Base-by-base conservation (phyloP, 129 eudicot species). In the Saussurea involucrata region DNA sequence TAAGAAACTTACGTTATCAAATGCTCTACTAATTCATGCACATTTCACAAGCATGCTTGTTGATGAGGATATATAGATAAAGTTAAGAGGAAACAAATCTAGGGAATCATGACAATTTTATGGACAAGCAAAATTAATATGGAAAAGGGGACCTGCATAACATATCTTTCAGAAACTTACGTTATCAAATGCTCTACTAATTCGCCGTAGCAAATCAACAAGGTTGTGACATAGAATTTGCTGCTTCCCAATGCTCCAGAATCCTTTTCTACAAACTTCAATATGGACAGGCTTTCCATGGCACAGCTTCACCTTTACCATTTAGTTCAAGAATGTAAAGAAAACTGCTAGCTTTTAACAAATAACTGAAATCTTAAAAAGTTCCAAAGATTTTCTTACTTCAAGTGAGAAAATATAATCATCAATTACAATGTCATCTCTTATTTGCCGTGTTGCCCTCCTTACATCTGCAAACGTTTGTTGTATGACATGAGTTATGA, bases 151-250 rank as follows among this genome's bases (percentile, higher is more conserved):
- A 74, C 18, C 33, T 12, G 61, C 24, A 69, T 40, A 15, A 69
- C 20, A 60, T 72, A 64, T 65, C 1, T 40, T 53, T 18, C 61
- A 15, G 5, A 66, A 65, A 75, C 98, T 82, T 68, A 91, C 99
- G 72, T 90, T 92, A 72, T 95, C 96, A 79, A 95, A 95, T 6
- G 96, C 95, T 84, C 99, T 70, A 84, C 94, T 95, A 74, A 95
- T 81, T 75, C 92, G 90, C 33, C 96, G 86, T 63, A 95, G 78
- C 91, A 95, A 82, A 83, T 95, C 99, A 80, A 95, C 95, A 85
- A 95, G 94, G 83, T 90, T 95, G 92, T 95, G 99, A 74, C 88
- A 86, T 63, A 90, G 81, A 74, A 95, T 86, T 27, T 80, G 74
- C 73, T 92, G 96, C 89, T 92, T 95, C 68, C 99, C 97, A 63